Conservation (phyloP, 805 yeast genomes). For the Lachancea thermotolerans region DNA sequence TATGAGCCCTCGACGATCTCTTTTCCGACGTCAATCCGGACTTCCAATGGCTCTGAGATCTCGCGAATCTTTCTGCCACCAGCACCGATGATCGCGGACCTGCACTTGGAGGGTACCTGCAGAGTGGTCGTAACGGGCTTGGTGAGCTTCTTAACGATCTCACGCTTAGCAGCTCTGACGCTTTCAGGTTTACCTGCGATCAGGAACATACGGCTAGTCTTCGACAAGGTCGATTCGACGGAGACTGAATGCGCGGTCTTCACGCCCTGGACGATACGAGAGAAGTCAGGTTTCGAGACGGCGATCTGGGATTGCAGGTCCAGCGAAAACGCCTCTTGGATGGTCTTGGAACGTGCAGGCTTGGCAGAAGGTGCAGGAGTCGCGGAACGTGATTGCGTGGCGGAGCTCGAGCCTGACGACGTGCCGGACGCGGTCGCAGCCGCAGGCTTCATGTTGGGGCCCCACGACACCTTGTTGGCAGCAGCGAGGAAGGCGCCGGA, state of each 20-base stretch:
- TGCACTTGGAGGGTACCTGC: conserved; percentile 65
- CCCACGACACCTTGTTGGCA: conserved; percentile 34
- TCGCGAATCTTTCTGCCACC: conserved; percentile 80
- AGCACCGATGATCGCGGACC: conserved; percentile 79
- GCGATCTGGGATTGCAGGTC: conserved; percentile 61
- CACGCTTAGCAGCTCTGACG: conserved; percentile 66
- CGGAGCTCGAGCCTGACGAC: conserved; percentile 11
- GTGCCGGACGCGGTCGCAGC: conserved; percentile 12
- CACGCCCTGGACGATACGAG: conserved; percentile 57
- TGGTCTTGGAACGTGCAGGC: conserved; percentile 48
- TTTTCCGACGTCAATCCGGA: conserved; percentile 55
- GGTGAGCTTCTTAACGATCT: conserved; percentile 67
- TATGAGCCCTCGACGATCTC: conserved; percentile 32
- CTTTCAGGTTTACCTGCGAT: conserved; percentile 66
- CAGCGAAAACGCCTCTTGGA: conserved; percentile 76
- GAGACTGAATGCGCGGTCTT: conserved; percentile 51
- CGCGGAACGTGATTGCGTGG: conserved; percentile 18
- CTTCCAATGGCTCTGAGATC: conserved; percentile 61
- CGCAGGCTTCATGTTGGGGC: conserved; percentile 42
- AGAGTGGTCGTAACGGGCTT: conserved; percentile 60
- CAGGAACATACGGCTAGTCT: conserved; percentile 74
- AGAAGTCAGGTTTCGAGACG: conserved; percentile 57
- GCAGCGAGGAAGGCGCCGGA: conserved; percentile 34
- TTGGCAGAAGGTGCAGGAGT: conserved; percentile 27
- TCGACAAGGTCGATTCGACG: conserved; percentile 77